Evolutionary conservation across 225 moss, liverwort and hornwort genomes (phyloP), one percentile per base, ranked within the genome.

Genomic region (Physcomitrellopsis africana): DNA sequence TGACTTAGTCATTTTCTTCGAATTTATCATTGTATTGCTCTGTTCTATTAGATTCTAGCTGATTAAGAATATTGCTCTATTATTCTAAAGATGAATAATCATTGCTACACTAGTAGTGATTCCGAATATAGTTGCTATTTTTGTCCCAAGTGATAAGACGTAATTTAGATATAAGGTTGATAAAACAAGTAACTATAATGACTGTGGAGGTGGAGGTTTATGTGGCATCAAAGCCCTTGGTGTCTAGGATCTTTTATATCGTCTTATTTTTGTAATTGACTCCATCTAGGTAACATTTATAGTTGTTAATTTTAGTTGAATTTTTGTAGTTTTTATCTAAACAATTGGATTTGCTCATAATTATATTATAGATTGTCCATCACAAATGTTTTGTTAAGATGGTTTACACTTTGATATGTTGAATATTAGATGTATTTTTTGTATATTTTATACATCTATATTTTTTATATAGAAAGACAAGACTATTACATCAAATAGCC

Each of bases 211-310:
- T 80, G 95, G 95, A 77, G 97, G 97, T 73, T 69, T 99, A 64
- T 87, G 90, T 71, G 97, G n/a, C n/a, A n/a, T n/a, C n/a, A n/a
- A n/a, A n/a, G n/a, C n/a, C n/a, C n/a, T n/a, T n/a, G n/a, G n/a
- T 70, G 86, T 91, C 70, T 82, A 95, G 70, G 94, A 99, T 83
- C 93, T 99, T 65, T 90, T 93, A 12, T 99, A 99, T 71, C 93
- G 93, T 46, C 87, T 99, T 69, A 95, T 93, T 22, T 99, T 99
- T 80, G 51, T 99, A 90, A 93, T 95, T 63, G 95, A 95, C 80
- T 94, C 95, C 78, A 95, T 95, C 14, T 93, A 99, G 97, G 97
- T 94, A 87, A 65, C 67, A 0, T 72, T 63, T 58, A 24, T 18
- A 57, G 45, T 12, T 22, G 41, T 49, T 67, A 24, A 10, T 56